phyloP scores from a whole-genome alignment of 169 alveolate species.

The Ichthyophthirius multifiliis region DNA sequence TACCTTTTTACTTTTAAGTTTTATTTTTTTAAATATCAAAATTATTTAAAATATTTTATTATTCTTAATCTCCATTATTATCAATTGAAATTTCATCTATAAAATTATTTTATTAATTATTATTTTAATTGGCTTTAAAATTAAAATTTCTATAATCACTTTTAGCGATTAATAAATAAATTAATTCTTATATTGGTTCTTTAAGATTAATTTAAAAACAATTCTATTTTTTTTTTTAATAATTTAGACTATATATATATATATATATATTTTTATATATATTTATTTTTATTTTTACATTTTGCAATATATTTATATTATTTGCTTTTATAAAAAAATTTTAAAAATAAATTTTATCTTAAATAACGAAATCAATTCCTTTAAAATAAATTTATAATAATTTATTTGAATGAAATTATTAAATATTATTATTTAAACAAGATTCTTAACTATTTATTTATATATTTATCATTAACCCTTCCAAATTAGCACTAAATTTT shows the following conservation, averaged over 20 bases:
- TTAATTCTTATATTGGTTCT: background rate
- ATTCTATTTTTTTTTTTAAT: background rate
- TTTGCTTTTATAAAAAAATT: no score
- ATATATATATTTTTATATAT: no score
- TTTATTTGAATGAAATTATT: slow-evolving; percentile 16
- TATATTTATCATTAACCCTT: slow-evolving; percentile 12
- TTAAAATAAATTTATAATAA: background rate
- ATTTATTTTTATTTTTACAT: no score
- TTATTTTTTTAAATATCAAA: no score
- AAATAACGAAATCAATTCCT: background rate
- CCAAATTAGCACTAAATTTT: background rate
- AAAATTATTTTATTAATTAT: no score
- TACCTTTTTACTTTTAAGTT: no score
- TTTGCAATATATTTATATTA: no score
- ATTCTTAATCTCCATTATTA: no score
- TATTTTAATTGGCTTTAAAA: no score
- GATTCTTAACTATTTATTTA: slow-evolving; percentile 27
- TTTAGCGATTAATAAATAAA: background rate
- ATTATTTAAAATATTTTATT: no score
- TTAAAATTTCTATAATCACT: background rate
- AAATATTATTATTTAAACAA: background rate
- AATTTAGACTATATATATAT: no score
- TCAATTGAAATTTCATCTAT: no score
- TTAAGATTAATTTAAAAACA: background rate
- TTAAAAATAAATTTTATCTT: background rate